phyloP scores from a whole-genome alignment of 305 asterid species.

The Solanum hybrid region DNA sequence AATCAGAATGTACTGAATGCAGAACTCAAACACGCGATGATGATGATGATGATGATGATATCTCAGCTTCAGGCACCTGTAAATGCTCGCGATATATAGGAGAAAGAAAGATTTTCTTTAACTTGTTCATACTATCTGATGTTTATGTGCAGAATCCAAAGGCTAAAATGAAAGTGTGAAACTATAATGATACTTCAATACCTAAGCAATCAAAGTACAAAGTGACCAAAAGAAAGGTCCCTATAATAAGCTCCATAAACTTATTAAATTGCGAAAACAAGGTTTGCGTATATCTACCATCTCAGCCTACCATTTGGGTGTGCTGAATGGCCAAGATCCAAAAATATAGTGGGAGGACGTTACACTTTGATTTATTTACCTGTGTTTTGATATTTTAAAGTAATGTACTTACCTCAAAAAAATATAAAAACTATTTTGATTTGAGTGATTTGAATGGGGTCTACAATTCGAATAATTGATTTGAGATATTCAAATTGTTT shows the following conservation, averaged over 20 bases:
- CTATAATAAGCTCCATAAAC: neutral
- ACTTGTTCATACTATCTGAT: neutral
- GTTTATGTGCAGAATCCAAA: neutral
- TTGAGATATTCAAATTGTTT: neutral
- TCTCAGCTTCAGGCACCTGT: neutral
- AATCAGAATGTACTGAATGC: neutral
- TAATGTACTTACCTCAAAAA: neutral
- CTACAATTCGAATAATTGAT: rapidly evolving
- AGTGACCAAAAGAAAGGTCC: neutral
- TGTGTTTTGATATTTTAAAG: neutral
- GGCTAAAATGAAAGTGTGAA: neutral
- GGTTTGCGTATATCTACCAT: neutral
- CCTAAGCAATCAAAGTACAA: neutral
- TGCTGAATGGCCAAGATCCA: neutral
- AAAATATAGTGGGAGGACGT: neutral
- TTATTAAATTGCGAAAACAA: neutral
- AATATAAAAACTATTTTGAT: neutral
- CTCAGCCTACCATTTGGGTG: too few relatives aligned
- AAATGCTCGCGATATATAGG: neutral
- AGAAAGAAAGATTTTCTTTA: neutral
- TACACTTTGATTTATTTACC: neutral
- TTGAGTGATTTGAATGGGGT: neutral
- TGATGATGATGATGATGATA: neutral
- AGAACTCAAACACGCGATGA: neutral
- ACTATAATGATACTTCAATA: neutral